Base-by-base conservation (phyloP, 441 rosid genomes). In the Populus hybrid region DNA sequence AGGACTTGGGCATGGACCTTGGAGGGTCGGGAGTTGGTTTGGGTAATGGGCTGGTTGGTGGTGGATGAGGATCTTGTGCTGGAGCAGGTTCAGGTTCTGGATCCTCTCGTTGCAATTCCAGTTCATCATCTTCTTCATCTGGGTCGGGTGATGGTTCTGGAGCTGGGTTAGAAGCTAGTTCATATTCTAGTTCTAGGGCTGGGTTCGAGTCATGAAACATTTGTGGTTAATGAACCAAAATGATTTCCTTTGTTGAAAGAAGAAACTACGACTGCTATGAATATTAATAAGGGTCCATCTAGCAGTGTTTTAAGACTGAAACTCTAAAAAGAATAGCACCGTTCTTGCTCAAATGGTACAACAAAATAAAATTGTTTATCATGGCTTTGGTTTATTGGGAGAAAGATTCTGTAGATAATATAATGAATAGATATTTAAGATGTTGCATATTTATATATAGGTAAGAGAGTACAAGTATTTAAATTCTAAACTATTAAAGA, bases 171-270 rank as follows among this genome's bases (percentile, higher is more conserved):
- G 82, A 85, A 71, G 93, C 94, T 0, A 92, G 97, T 12, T 94
- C 97, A 9, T 78, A 24, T 19, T 90, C 98, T 3, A 92, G 91
- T 12, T 91, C 96, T 7, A 77, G 91, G 75, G 91, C 92, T 3
- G 91, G 94, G 10, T 87, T 95, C 4, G 88, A 93, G 7, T 85
- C 84, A 9, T 83, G 85, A 11, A 80, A 80, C 2, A 42, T 74
- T 9, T 40, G 72, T 36, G 79, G 79, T 26, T 67, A 80, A 57
- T 80, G 14, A 76, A 40, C 9, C 9, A 18, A 24, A 7, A 42
- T n/a, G 69, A 14, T 30, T 4, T 21, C 1, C n/a, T 2, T 57
- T 6, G 21, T 57, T 57, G 3, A 2, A 57, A 19, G 63, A 57
- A 57, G 8, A 57, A 57, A 57, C 36, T 34, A 34, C 35, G 35